Evolutionary conservation across 2,329 filamentous ascomycete species (phyloP).

Genomic region (Didymella glomerata): DNA sequence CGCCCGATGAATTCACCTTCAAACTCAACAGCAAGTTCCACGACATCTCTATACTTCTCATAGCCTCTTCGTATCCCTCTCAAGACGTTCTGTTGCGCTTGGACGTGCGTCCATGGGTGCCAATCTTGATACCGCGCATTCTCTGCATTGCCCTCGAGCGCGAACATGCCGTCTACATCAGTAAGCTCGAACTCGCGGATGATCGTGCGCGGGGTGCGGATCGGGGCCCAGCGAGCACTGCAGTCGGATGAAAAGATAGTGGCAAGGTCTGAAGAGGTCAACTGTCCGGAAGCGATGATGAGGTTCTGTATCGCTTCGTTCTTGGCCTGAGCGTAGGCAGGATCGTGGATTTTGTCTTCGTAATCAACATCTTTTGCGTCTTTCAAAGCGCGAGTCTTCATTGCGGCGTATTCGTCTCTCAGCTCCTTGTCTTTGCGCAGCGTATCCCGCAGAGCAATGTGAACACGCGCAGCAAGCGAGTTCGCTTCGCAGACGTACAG

Average conservation of each 20-base stretch:
- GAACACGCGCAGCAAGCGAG: constrained; percentile 49
- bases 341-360: neutral
- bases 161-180: constrained; percentile 35
- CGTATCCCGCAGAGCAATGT: constrained; percentile 50
- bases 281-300: constrained; percentile 26
- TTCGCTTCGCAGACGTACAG: constrained; percentile 44
- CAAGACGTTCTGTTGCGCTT: constrained; percentile 33
- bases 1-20: constrained; percentile 39
- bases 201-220: constrained; percentile 31
- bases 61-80: constrained; percentile 30
- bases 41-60: constrained; percentile 26
- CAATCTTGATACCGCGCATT: constrained; percentile 44
- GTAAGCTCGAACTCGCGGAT: constrained; percentile 39
- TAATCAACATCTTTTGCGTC: neutral
- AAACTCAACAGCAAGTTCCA: constrained; percentile 44
- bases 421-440: constrained; percentile 43
- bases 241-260: constrained; percentile 21
- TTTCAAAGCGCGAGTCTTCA: neutral
- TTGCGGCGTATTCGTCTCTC: constrained; percentile 39
- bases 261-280: constrained; percentile 23
- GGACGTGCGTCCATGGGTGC: constrained; percentile 31
- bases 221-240: neutral
- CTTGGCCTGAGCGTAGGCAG: constrained; percentile 27
- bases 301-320: constrained; percentile 35
- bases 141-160: constrained; percentile 35